Conservation (phyloP, 1,284 basidiomycete genomes). For the Peniophora sp. region DNA sequence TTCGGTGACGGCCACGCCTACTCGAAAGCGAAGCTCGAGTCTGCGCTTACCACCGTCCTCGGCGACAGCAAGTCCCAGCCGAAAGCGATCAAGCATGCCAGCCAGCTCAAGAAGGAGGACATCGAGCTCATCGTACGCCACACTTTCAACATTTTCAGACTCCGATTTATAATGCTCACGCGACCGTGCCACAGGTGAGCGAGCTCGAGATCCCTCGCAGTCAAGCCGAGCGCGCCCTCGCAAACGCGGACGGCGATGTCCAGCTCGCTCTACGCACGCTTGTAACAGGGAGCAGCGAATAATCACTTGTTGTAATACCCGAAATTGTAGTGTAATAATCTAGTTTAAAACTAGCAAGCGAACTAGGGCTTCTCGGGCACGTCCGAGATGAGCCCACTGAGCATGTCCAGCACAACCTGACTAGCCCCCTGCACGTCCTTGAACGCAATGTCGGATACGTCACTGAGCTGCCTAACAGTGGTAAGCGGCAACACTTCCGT, state of each 20-base stretch:
- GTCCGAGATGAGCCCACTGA: no score
- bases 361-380: no score
- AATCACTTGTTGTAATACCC: conserved; percentile 1
- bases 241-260: conserved; percentile 30
- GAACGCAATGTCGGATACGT: no score
- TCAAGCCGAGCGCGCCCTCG: conserved; percentile 50
- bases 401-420: no score
- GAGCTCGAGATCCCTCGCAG: conserved; percentile 56
- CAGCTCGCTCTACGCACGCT: conserved; percentile 21
- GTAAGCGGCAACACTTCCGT: conserved; percentile 1
- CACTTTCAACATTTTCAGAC: not conserved
- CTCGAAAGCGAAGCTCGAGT: conserved; percentile 58
- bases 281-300: conserved; percentile 8
- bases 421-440: no score
- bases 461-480: no score
- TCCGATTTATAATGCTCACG: not conserved
- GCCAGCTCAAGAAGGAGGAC: conserved; percentile 45
- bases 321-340: not conserved
- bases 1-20: conserved; percentile 60
- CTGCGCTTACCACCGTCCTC: conserved; percentile 50
- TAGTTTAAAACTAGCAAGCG: no score
- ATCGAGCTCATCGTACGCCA: conserved; percentile 54
- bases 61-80: conserved; percentile 36
- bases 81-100: conserved; percentile 30
- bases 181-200: conserved; percentile 33